phyloP scores from a whole-genome alignment of 345 rosid genomes.

The Sonneratia caseolaris region DNA sequence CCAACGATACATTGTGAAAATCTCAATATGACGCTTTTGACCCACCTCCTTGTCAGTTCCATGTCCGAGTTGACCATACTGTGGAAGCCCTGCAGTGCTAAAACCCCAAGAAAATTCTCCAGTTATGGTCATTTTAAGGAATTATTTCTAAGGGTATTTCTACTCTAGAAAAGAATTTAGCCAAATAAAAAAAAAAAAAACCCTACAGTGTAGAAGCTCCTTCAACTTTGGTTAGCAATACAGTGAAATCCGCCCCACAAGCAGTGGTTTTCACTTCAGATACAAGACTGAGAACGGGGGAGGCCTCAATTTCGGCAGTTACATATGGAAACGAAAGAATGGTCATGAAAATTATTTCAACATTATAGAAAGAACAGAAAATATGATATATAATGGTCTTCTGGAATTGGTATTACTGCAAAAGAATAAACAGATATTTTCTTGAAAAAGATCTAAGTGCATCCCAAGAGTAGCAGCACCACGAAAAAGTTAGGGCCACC shows the following conservation, averaged over 20 bases:
- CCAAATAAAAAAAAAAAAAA: slow-evolving; percentile 25
- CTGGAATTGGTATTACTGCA: neutral
- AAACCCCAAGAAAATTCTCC: slow-evolving; percentile 20
- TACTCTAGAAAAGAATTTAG: slow-evolving; percentile 16
- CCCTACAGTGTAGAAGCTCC: slow-evolving; percentile 93
- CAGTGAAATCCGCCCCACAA: slow-evolving; percentile 92
- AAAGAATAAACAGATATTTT: neutral
- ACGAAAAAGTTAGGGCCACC: neutral
- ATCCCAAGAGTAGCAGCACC: neutral
- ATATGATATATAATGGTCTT: neutral
- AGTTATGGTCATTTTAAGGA: slow-evolving; percentile 7
- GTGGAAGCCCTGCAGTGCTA: slow-evolving; percentile 98
- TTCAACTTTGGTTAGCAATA: slow-evolving; percentile 70
- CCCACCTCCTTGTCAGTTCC: slow-evolving; percentile 94
- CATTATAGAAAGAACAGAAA: neutral
- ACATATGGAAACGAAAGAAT: slow-evolving; percentile 1
- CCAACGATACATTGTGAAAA: neutral
- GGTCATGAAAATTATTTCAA: neutral
- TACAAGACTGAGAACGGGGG: slow-evolving; percentile 72
- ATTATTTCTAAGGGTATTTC: neutral
- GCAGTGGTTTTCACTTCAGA: slow-evolving; percentile 68
- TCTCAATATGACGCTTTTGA: neutral
- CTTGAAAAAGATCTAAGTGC: neutral
- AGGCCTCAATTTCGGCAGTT: slow-evolving; percentile 54
- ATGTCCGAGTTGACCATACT: slow-evolving; percentile 99